A percentile compares a stretch with the other conserved stretches of the same genome.
Conservation (phyloP, 352 stramenopile species). For the Globisporangium solare region DNA sequence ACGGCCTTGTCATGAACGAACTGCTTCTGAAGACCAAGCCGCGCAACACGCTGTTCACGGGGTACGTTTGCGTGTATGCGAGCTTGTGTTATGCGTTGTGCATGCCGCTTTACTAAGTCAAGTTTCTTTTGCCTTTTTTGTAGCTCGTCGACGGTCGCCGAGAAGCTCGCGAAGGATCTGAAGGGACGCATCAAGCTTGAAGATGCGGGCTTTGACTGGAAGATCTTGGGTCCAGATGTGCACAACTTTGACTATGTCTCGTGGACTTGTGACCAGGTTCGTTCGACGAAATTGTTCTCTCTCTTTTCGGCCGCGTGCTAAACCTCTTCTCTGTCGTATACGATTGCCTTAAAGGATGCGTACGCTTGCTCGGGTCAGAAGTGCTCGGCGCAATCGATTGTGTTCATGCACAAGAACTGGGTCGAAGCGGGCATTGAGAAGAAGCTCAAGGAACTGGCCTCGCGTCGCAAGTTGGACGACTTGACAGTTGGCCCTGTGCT, state of each 20-base stretch:
- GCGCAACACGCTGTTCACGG: slow-evolving; percentile 97
- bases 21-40: slow-evolving; percentile 93
- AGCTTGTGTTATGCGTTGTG: background rate
- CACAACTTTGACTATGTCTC: slow-evolving; percentile 96
- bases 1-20: slow-evolving; percentile 92
- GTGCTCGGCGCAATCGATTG: slow-evolving; percentile 97
- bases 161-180: slow-evolving; percentile 91
- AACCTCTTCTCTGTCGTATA: background rate
- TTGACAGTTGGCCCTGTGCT: slow-evolving; percentile 96
- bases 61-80: slow-evolving; percentile 29
- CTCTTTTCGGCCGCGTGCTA: background rate
- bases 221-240: slow-evolving; percentile 95
- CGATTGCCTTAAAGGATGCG: slow-evolving; percentile 66
- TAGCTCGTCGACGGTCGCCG: slow-evolving; percentile 88
- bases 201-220: slow-evolving; percentile 99
- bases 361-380: slow-evolving; percentile 98
- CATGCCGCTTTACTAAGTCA: too few relatives aligned
- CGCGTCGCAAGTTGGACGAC: slow-evolving; percentile 89
- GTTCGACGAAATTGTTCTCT: background rate
- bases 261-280: slow-evolving; percentile 94
- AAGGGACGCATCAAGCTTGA: slow-evolving; percentile 93
- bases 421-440: slow-evolving; percentile 87
- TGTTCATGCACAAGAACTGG: slow-evolving; percentile 99
- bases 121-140: slow-evolving; percentile 1
- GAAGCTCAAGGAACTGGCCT: slow-evolving; percentile 89